Evolutionary conservation across 2,329 filamentous ascomycete genomes (phyloP).

Genomic region (Alternaria infectoria): DNA sequence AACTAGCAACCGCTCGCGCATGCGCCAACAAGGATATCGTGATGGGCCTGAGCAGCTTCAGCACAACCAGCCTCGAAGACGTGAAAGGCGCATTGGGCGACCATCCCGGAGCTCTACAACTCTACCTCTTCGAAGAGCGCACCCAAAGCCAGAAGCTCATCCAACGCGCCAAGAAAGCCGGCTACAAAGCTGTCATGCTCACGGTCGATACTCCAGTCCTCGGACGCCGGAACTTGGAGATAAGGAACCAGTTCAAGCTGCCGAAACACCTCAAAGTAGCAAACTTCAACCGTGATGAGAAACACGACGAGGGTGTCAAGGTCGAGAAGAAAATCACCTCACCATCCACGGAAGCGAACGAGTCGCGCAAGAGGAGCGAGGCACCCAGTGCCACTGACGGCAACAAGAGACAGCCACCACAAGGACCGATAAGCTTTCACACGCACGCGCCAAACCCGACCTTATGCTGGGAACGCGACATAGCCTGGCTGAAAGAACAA

Average conservation of each 20-base stretch:
- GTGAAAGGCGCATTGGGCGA: conserved; percentile 55
- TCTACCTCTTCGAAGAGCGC: conserved; percentile 52
- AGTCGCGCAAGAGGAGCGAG: conserved; percentile 1
- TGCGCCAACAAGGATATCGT: conserved; percentile 47
- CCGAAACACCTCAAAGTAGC: conserved; percentile 30
- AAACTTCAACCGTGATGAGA: conserved; percentile 24
- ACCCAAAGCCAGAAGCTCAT: conserved; percentile 26
- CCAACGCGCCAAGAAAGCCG: conserved; percentile 31
- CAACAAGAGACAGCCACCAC: conserved; percentile 9
- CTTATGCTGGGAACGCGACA: conserved; percentile 32
- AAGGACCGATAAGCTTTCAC: conserved; percentile 24
- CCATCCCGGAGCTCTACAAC: conserved; percentile 43
- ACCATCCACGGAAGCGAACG: neutral
- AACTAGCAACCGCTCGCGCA: conserved; percentile 51
- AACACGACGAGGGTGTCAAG: neutral
- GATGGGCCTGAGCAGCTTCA: conserved; percentile 48
- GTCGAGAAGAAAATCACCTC: neutral
- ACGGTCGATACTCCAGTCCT: conserved; percentile 36
- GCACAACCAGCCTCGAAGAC: conserved; percentile 51
- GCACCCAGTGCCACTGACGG: neutral
- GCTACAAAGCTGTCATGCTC: conserved; percentile 33
- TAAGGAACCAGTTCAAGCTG: conserved; percentile 35
- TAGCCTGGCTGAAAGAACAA: conserved; percentile 26
- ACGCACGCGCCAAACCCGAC: conserved; percentile 31
- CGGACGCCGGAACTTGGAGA: conserved; percentile 29